Conservation (phyloP, 208 protist genomes). For the Acanthamoeba healyi region DNA sequence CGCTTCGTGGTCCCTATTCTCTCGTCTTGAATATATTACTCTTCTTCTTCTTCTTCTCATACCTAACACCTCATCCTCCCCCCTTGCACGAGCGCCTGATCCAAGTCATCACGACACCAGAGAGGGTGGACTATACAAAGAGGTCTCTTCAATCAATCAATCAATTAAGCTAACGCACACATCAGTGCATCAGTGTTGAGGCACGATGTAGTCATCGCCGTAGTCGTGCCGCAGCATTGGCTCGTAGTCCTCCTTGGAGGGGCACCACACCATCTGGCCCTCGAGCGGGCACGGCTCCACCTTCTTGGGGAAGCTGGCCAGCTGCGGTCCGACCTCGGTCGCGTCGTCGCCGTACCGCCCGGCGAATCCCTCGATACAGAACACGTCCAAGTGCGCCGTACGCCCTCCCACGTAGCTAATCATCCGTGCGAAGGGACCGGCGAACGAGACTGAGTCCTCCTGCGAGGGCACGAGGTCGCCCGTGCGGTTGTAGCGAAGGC, state of each 20-base stretch:
- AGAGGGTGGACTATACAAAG: too few relatives aligned
- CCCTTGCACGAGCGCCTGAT: too few relatives aligned
- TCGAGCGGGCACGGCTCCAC: constrained; percentile 9
- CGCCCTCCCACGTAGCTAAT: neutral
- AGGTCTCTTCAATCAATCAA: too few relatives aligned
- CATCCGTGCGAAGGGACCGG: constrained; percentile 6
- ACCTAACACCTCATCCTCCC: too few relatives aligned
- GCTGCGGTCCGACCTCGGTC: neutral
- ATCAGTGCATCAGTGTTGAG: neutral
- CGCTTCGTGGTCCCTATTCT: too few relatives aligned
- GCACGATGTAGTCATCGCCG: constrained; percentile 21
- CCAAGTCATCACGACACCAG: too few relatives aligned
- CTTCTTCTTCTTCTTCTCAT: too few relatives aligned
- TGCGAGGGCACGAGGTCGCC: neutral
- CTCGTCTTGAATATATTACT: too few relatives aligned
- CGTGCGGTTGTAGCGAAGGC: constrained; percentile 22
- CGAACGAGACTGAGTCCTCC: constrained; percentile 2
- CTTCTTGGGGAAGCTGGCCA: neutral
- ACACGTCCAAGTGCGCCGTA: constrained; percentile 3
- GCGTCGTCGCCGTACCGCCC: neutral
- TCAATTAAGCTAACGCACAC: too few relatives aligned
- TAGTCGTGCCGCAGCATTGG: neutral
- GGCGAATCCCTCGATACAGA: constrained; percentile 1
- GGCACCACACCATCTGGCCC: neutral
- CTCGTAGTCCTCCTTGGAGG: neutral